Evolutionary conservation across 768 basidiomycete species (phyloP), one percentile per base, ranked within the genome.

Genomic region (Agaricus sinodeliciosus): DNA sequence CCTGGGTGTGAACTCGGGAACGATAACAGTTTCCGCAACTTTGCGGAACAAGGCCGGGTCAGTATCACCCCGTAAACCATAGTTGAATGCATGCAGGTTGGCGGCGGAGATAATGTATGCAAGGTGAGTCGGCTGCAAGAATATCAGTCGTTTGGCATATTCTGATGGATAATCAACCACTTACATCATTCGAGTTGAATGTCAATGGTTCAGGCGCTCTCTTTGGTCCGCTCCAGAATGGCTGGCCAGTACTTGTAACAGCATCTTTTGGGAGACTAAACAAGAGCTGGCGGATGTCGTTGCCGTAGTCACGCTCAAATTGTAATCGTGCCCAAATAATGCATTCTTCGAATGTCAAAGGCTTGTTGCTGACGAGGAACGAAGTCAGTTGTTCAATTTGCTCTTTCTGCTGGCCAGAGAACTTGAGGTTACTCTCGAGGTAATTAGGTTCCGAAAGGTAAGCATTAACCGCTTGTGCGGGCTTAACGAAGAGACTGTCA

Each of bases 191-290:
- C 9, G 90, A 80, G 69, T 94, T 77, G 70, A 98, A 99, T 4
- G 74, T 74, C 57, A 99, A 73, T 25, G 95, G 76, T 45, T 97
- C 93, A 11, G 96, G 96, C 6, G 94, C 95, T 55, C 96, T 82
- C 75, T 99, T 99, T 2, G 96, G 96, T 16, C 94, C 93, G 60
- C 92, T 94, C 96, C 96, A 99, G 80, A 99, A 99, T 9, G 94
- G 94, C 60, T 93, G 90, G 4, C 96, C 96, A 16, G 84, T 87
- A 62, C 82, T 91, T 7, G 94, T 94, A 43, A 89, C 72, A 36
- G 89, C 87, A 65, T 99, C 96, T 67, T 94, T 95, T 9, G 96
- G 96, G 59, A 99, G 74, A 69, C 91, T 96, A 76, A 81, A 92
- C 42, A 99, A 67, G 34, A 99, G 73, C 67, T 99, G 96, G 55